These are phyloP conservation scores for Sporothrix curviconia DNA, from an alignment of 2,329 filamentous ascomycete genomes.

Conservation along the genomic window DNA sequence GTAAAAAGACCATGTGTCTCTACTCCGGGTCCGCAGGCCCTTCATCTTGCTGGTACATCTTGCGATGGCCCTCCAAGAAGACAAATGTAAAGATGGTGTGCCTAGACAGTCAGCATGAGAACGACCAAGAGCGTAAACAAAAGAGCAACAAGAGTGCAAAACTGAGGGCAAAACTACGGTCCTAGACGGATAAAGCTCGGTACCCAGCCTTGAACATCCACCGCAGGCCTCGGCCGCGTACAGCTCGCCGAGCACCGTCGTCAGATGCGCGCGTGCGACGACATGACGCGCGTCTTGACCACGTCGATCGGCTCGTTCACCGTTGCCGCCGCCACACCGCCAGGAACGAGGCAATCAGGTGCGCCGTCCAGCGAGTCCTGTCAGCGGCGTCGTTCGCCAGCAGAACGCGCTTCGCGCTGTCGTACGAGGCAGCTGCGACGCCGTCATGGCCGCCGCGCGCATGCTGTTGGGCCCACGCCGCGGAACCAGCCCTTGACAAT, in stretches of 20 bases:
- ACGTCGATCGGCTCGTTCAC: constrained; percentile 82
- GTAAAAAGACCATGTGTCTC: background rate
- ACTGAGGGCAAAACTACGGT: constrained; percentile 42
- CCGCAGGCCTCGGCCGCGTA: constrained; percentile 59
- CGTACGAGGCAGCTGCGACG: constrained; percentile 76
- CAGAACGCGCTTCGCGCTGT: constrained; percentile 68
- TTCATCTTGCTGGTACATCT: constrained; percentile 57
- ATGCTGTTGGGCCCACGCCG: constrained; percentile 76
- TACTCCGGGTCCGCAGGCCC: constrained; percentile 30
- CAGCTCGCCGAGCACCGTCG: constrained; percentile 60
- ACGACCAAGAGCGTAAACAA: background rate
- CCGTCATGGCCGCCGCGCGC: constrained; percentile 81
- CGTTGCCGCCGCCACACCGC: constrained; percentile 77
- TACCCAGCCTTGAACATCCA: constrained; percentile 90
- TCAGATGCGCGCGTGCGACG: constrained; percentile 44
- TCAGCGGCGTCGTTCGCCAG: constrained; percentile 59
- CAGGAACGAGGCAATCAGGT: constrained; percentile 70
- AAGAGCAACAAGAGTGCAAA: background rate
- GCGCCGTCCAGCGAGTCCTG: constrained; percentile 66
- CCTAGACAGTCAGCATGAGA: constrained; percentile 27
- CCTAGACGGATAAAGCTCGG: constrained; percentile 64
- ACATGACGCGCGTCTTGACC: constrained; percentile 85
- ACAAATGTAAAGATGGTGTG: constrained; percentile 85
- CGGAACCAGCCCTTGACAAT: constrained; percentile 63
- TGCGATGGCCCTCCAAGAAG: constrained; percentile 82